A percentile compares a stretch with the other conserved stretches of the same genome.
Evolutionary conservation across 306 rosid genomes (phyloP).

Genomic region (Lathyrus oleraceus): DNA sequence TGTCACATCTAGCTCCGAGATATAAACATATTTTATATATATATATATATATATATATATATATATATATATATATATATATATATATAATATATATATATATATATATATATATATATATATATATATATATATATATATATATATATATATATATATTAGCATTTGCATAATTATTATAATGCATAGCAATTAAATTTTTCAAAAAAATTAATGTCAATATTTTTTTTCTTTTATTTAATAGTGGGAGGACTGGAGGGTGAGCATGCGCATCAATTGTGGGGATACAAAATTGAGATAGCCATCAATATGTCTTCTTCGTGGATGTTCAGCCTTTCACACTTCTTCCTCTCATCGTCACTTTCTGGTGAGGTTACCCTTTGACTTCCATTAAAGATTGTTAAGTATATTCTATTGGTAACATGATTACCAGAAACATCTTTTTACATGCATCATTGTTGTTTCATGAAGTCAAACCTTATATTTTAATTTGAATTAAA

Average conservation of each 20-base stretch:
- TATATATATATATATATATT: too few species aligned
- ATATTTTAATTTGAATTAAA: conserved; percentile 5
- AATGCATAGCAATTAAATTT: too few species aligned
- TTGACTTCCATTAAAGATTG: conserved; percentile 36
- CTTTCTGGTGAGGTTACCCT: conserved; percentile 34
- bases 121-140: too few species aligned
- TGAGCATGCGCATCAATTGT: conserved; percentile 54
- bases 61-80: too few species aligned
- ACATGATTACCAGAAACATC: conserved; percentile 30
- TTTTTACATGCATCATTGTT: conserved; percentile 40
- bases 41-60: too few species aligned
- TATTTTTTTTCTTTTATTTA: background rate
- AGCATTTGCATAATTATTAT: too few species aligned
- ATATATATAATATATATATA: too few species aligned
- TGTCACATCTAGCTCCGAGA: too few species aligned
- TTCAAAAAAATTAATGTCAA: too few species aligned
- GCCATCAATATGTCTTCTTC: conserved; percentile 31
- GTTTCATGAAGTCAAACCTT: conserved; percentile 39
- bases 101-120: too few species aligned
- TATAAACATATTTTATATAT: too few species aligned
- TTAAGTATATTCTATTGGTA: conserved; percentile 23
- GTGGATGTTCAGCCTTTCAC: conserved; percentile 18
- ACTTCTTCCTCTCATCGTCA: background rate
- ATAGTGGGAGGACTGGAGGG: conserved; percentile 8
- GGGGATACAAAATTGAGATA: conserved; percentile 37